Conservation (phyloP, 2,329 filamentous ascomycete genomes). For the Xylariomycetidae sp. region DNA sequence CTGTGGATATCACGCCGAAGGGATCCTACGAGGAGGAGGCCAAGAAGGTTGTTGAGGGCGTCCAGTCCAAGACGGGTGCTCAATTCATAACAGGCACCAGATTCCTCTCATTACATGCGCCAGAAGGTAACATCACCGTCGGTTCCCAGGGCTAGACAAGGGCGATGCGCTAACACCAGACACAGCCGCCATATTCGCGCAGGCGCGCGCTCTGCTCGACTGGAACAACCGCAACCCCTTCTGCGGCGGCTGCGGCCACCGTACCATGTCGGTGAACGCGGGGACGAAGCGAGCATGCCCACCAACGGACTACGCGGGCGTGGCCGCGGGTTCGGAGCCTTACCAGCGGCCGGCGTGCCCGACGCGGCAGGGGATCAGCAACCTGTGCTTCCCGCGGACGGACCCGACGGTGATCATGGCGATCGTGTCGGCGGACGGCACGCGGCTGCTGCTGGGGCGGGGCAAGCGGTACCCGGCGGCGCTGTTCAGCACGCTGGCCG, state of each 20-base stretch:
- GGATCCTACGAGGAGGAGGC: constrained; percentile 57
- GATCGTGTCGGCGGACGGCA: constrained; percentile 73
- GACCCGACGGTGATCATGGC: constrained; percentile 96
- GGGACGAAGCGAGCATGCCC: constrained; percentile 79
- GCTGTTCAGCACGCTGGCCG: constrained; percentile 86
- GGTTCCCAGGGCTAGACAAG: too few species aligned
- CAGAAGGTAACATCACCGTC: constrained; percentile 42
- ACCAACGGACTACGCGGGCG: constrained; percentile 54
- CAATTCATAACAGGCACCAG: constrained; percentile 57
- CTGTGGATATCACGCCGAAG: constrained; percentile 76
- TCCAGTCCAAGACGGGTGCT: constrained; percentile 54
- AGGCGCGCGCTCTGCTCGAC: constrained; percentile 81
- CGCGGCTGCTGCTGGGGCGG: constrained; percentile 75
- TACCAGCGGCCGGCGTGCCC: constrained; percentile 63
- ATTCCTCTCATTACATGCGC: constrained; percentile 37
- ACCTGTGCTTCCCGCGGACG: constrained; percentile 85
- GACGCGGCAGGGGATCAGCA: constrained; percentile 79
- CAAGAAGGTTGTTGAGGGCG: constrained; percentile 49
- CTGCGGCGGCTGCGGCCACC: constrained; percentile 82
- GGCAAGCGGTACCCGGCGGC: constrained; percentile 74
- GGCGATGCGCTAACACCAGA: too few species aligned
- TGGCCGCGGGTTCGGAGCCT: constrained; percentile 32
- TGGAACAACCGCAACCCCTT: constrained; percentile 93
- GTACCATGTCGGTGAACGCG: constrained; percentile 71
- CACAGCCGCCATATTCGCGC: constrained; percentile 80